Evolutionary conservation across 257 asterid species (phyloP), one percentile per base, ranked within the genome.

Genomic region (Solanum chmielewskii): DNA sequence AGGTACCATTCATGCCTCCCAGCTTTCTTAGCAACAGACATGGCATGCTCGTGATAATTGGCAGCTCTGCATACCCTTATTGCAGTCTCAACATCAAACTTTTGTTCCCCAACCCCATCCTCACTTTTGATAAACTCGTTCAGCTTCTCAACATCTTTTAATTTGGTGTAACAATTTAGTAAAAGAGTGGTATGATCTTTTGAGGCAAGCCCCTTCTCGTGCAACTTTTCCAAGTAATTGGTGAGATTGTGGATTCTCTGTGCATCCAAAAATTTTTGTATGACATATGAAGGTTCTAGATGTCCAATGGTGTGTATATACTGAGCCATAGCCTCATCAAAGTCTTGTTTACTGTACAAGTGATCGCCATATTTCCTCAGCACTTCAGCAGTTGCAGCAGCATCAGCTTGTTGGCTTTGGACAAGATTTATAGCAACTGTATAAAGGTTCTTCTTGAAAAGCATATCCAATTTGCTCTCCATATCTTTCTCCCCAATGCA

Each of bases 401-500:
- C 97, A 92, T 97, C 99, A 80, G 99, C 98, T 91, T 97, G 98
- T 91, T 97, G 99, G 92, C 94, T 94, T 88, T 95, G 97, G 82
- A 97, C 99, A 12, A 97, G 94, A 92, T 97, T 95, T 87, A 97
- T 97, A 69, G 99, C 99, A 44, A 97, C 98, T 0, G 96, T 87
- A 89, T 97, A 97, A 52, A 97, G 98, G 88, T 96, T 97, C 90
- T 97, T 97, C 95, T 95, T 97, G 93, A 95, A 97, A 89, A 97
- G 98, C 99, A 97, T 91, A 88, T 95, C 99, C 87, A 95, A 88
- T 90, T 97, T 95, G 93, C 98, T 97, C 88, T 97, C 99, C 99
- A 97, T 97, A 90, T 95, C 99, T 93, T 97, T 97, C 94, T 97
- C 99, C 86, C 95, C 96, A 84, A 94, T 88, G 89, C 95, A 91